These are phyloP conservation scores for Penicillium longicatenatum DNA, from an alignment of 495 filamentous ascomycete genomes.

Conservation along the genomic window DNA sequence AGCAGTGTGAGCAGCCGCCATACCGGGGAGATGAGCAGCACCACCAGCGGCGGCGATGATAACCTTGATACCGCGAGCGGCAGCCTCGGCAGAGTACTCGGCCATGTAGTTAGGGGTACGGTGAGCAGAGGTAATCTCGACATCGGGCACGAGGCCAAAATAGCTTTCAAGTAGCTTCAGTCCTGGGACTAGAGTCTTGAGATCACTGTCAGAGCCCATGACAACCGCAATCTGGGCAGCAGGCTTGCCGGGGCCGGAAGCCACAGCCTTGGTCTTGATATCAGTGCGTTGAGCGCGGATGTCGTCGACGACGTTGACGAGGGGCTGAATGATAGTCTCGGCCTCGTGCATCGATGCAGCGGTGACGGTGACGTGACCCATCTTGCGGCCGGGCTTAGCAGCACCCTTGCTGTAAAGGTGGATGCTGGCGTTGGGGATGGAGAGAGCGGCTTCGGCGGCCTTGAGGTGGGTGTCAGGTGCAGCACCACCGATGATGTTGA, in stretches of 20 bases:
- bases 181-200: conserved; percentile 74
- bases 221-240: conserved; percentile 76
- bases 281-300: conserved; percentile 62
- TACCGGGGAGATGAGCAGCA: conserved; percentile 89
- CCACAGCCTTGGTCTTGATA: conserved; percentile 42
- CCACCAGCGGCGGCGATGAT: conserved; percentile 96
- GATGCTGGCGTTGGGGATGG: conserved; percentile 61
- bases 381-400: conserved; percentile 84
- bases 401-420: conserved; percentile 92
- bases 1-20: conserved; percentile 83
- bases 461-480: conserved; percentile 66
- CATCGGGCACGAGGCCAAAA: conserved; percentile 73
- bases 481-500: conserved; percentile 90
- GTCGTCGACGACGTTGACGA: conserved; percentile 64
- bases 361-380: conserved; percentile 87
- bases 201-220: conserved; percentile 95
- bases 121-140: conserved; percentile 91
- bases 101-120: conserved; percentile 86
- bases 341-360: conserved; percentile 69
- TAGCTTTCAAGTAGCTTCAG: conserved; percentile 70
- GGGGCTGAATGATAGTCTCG: conserved; percentile 66
- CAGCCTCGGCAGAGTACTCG: conserved; percentile 68
- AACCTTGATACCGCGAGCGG: conserved; percentile 72
- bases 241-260: conserved; percentile 36
- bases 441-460: conserved; percentile 65